These are phyloP conservation scores for Aspergillus bombycis DNA, from an alignment of 2,329 filamentous ascomycete species.

Conservation along the genomic window DNA sequence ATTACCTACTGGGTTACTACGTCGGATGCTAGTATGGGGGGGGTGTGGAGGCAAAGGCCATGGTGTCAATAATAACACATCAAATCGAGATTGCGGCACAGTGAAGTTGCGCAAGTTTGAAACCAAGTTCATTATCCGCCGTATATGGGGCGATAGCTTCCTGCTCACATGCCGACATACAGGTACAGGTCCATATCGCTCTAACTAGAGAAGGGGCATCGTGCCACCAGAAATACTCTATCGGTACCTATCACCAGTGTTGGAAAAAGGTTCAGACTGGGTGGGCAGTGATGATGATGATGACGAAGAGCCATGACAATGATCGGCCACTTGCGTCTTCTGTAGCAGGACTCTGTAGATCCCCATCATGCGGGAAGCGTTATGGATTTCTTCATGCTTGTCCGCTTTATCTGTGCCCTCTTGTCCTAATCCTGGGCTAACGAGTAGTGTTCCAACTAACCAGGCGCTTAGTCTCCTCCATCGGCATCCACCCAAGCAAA, in stretches of 20 bases:
- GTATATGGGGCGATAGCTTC: background rate
- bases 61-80: background rate
- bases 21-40: background rate
- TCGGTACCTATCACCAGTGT: background rate
- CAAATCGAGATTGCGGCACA: slow-evolving; percentile 23
- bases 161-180: slow-evolving; percentile 1
- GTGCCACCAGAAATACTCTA: background rate
- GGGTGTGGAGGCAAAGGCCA: slow-evolving; percentile 1
- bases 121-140: background rate
- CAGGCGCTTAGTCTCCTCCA: background rate
- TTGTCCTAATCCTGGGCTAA: background rate
- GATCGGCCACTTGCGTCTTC: slow-evolving; percentile 1
- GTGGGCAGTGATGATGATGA: background rate
- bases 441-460: background rate
- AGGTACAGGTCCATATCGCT: background rate
- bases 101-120: slow-evolving; percentile 25
- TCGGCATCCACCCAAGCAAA: background rate
- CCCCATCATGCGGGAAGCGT: slow-evolving; percentile 4
- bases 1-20: background rate
- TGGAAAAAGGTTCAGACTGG: background rate
- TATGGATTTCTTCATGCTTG: slow-evolving; percentile 5
- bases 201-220: background rate
- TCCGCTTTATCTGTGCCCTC: slow-evolving; percentile 2
- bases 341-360: background rate
- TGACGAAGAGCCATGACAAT: background rate